A percentile compares a stretch with the other conserved stretches of the same genome.
These are phyloP conservation scores for Geotrichum aggregatum DNA, from an alignment of 1,139 yeast species.

Conservation along the genomic window DNA sequence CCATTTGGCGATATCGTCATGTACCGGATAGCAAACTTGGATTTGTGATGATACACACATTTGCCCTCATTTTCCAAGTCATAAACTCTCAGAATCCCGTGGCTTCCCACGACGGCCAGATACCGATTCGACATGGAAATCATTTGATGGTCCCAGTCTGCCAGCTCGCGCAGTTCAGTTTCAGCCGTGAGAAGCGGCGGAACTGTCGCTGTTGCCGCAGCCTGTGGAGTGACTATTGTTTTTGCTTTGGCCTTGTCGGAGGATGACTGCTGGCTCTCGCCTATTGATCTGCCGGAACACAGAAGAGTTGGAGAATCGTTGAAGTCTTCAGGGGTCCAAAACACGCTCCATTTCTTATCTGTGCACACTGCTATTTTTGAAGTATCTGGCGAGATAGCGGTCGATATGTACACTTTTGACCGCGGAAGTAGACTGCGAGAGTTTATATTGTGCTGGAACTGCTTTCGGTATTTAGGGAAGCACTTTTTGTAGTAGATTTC, in stretches of 20 bases:
- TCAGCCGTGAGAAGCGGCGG: conserved; percentile 22
- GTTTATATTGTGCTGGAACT: conserved; percentile 61
- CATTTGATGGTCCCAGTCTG: conserved; percentile 58
- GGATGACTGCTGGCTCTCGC: conserved; percentile 42
- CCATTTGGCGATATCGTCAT: conserved; percentile 66
- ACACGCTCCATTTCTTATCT: conserved; percentile 71
- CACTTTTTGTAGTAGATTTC: conserved; percentile 57
- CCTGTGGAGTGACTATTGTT: background rate
- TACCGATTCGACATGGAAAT: conserved; percentile 61
- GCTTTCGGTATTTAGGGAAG: conserved; percentile 75
- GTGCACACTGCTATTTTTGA: conserved; percentile 61
- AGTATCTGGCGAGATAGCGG: conserved; percentile 62
- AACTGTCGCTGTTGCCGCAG: background rate
- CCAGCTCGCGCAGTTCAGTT: conserved; percentile 27
- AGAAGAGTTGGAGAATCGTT: conserved; percentile 51
- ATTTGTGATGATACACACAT: conserved; percentile 63
- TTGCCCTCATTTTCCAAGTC: conserved; percentile 56
- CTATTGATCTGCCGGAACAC: conserved; percentile 65
- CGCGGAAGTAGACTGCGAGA: conserved; percentile 49
- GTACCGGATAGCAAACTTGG: conserved; percentile 75
- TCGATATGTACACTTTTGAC: conserved; percentile 50
- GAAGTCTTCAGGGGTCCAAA: conserved; percentile 45
- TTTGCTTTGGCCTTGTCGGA: conserved; percentile 20
- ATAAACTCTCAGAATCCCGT: conserved; percentile 64
- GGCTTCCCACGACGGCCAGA: conserved; percentile 67